A percentile compares a stretch with the other conserved stretches of the same genome.
Conservation (phyloP, 2,329 filamentous ascomycete genomes). For the Clarireedia hainanense region DNA sequence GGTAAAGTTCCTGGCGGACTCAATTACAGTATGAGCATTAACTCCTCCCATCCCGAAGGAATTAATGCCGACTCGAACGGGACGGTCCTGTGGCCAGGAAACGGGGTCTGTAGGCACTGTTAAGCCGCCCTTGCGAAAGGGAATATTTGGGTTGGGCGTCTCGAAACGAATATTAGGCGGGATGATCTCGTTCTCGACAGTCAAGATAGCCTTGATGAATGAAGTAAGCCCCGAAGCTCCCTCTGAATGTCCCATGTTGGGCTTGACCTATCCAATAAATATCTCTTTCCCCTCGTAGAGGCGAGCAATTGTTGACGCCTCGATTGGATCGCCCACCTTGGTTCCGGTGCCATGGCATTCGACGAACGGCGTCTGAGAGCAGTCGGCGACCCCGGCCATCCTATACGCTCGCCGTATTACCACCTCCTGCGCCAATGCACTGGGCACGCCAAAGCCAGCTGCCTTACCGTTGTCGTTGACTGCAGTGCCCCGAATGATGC, state of each 20-base stretch:
- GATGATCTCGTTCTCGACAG: slow-evolving; percentile 34
- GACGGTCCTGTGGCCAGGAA: slow-evolving; percentile 20
- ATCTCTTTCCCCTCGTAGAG: slow-evolving; percentile 3
- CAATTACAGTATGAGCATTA: slow-evolving; percentile 23
- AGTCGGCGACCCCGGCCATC: no score
- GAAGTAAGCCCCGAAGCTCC: slow-evolving; percentile 30
- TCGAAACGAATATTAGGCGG: slow-evolving; percentile 32
- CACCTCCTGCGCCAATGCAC: no score
- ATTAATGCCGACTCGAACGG: slow-evolving; percentile 37
- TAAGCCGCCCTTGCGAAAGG: background rate
- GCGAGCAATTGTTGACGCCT: slow-evolving; percentile 1
- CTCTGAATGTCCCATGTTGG: slow-evolving; percentile 30
- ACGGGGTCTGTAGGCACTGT: background rate
- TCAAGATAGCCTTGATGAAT: slow-evolving; percentile 33
- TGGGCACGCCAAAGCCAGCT: slow-evolving; percentile 29
- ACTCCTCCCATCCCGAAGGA: slow-evolving; percentile 22
- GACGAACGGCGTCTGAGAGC: slow-evolving; percentile 7
- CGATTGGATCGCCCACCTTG: slow-evolving; percentile 8
- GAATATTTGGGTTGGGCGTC: slow-evolving; percentile 29
- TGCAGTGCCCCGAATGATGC: slow-evolving; percentile 42
- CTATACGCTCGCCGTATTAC: no score
- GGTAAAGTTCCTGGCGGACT: no score
- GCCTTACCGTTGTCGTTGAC: slow-evolving; percentile 53
- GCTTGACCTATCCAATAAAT: slow-evolving; percentile 27
- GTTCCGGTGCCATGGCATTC: slow-evolving; percentile 19